Evolutionary conservation across 2,329 filamentous ascomycete species (phyloP).

Genomic region (Monosporascus ibericus): DNA sequence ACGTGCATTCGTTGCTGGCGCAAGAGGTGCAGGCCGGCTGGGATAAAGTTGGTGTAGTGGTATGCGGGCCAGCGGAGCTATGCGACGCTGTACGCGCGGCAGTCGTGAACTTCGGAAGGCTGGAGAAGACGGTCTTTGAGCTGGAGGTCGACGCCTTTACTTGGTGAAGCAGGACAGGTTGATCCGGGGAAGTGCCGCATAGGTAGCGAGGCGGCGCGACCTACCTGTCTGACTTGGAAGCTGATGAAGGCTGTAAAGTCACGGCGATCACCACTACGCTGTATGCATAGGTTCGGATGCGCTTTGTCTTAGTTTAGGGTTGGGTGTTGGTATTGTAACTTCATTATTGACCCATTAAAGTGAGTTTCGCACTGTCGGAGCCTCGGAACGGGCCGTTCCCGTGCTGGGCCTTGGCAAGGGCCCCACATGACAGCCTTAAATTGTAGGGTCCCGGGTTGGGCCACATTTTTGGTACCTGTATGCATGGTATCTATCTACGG

Average conservation of each 20-base stretch:
- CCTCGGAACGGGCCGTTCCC: neutral
- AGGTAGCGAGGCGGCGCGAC: neutral
- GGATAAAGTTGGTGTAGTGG: constrained; percentile 6
- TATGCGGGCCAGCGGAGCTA: constrained; percentile 5
- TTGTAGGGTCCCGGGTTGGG: too few relatives aligned
- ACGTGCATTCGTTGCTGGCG: constrained; percentile 4
- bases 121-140: constrained; percentile 14
- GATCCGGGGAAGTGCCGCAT: neutral
- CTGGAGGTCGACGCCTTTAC: constrained; percentile 23
- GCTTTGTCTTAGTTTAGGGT: too few relatives aligned
- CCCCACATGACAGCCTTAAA: too few relatives aligned
- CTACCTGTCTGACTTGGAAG: neutral
- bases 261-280: too few relatives aligned
- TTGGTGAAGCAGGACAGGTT: constrained; percentile 10
- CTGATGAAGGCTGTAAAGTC: too few relatives aligned
- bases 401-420: neutral
- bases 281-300: too few relatives aligned
- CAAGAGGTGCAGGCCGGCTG: constrained; percentile 6
- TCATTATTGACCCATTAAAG: neutral
- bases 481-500: too few relatives aligned
- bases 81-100: constrained; percentile 5
- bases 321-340: too few relatives aligned
- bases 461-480: too few relatives aligned
- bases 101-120: constrained; percentile 3
- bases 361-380: neutral